Conservation (phyloP, 1,139 yeast species). For the Nakaseomyces nivariensis region DNA sequence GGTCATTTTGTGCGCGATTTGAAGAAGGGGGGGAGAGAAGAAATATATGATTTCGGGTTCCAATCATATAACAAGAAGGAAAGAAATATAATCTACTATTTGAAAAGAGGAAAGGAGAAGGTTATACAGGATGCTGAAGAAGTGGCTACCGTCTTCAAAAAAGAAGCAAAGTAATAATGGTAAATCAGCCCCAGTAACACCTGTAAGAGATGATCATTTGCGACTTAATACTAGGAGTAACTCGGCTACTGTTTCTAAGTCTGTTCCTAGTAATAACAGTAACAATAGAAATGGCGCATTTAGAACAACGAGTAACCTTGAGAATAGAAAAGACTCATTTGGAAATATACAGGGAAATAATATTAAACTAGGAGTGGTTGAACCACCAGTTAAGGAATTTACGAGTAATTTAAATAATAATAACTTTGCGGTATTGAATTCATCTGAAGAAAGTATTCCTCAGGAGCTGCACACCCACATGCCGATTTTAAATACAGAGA, state of each 20-base stretch:
- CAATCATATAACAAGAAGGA: too few species aligned
- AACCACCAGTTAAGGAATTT: not conserved
- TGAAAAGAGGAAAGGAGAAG: not conserved
- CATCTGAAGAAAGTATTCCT: not conserved
- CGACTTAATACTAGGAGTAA: not conserved
- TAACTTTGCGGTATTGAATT: not conserved
- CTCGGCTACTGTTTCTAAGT: not conserved
- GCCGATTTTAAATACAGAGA: not conserved
- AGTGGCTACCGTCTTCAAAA: constrained; percentile 9
- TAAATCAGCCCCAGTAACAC: not conserved
- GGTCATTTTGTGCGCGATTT: too few species aligned
- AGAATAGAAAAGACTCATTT: not conserved
- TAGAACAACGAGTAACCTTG: not conserved
- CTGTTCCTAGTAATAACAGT: not conserved
- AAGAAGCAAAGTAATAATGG: constrained; percentile 2
- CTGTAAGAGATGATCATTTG: not conserved
- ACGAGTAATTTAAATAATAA: not conserved
- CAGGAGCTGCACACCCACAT: not conserved
- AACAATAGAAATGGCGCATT: not conserved
- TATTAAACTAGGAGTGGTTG: not conserved
- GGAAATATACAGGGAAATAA: not conserved
- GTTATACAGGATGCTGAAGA: constrained; percentile 8
- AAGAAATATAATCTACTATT: too few species aligned
- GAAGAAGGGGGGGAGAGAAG: too few species aligned
- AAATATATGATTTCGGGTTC: too few species aligned